Base-by-base conservation (phyloP, 345 rosid species). In the Salix udensis region DNA sequence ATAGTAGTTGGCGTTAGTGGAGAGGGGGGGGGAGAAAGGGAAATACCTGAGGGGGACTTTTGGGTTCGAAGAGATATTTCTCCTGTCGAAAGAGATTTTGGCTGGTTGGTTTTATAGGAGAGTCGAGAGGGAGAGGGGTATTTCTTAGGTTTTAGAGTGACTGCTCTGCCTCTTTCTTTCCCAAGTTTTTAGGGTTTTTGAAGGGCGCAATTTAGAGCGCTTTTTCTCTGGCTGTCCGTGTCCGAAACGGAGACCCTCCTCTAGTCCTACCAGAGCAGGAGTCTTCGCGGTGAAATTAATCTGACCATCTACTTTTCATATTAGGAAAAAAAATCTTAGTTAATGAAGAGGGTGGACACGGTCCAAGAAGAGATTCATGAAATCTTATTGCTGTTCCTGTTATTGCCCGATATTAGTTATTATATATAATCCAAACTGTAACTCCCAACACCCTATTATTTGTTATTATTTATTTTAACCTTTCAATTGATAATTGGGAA, bases 21-120 rank as follows among this genome's bases (percentile, higher is more conserved):
- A 13, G 18, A 71, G 11, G 4, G 30, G 2, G 30, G 61, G 19
- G 26, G 21, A 18, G 36, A 18, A 72, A 80, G 24, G 15, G 81
- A 78, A 82, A 75, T 80, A 75, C 89, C 88, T 78, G 64, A 76
- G 65, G 64, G 74, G n/a, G 84, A 55, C 70, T 77, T 71, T 64
- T 44, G 80, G 81, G 84, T 42, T 55, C 3, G 52, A 62, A 30
- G 50, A 70, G 61, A 65, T 16, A 65, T 4, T 39, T 10, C 10
- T 15, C 18, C 44, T 9, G 11, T 28, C 23, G 24, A 5, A 14
- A 14, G 21, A 19, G 24, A 28, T 36, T 18, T 60, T 36, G 30
- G 0, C 12, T n/a, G 16, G 37, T 23, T n/a, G 0, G 69, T 53
- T 65, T 74, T 39, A 42, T 10, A 42, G 0, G 46, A 7, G 42